A percentile compares a stretch with the other conserved stretches of the same genome.
These are phyloP conservation scores for Sisymbrium irio DNA, from an alignment of 345 rosid genomes.

Conservation along the genomic window DNA sequence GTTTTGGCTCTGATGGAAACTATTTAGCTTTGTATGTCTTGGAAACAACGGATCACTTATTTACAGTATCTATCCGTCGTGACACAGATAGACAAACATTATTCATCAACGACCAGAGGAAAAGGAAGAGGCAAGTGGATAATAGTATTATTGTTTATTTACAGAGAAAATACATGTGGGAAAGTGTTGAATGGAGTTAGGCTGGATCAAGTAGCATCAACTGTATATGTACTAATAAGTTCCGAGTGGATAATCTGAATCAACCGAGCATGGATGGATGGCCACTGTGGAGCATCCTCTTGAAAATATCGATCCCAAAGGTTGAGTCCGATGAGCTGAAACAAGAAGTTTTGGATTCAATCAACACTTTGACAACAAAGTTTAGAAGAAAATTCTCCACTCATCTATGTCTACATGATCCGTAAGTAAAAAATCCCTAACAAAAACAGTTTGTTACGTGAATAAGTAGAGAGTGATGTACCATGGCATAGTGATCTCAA, in stretches of 20 bases:
- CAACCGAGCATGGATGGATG: slow-evolving; percentile 93
- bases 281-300: slow-evolving; percentile 93
- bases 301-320: slow-evolving; percentile 90
- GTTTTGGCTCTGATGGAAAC: no score
- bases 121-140: background rate
- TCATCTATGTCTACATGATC: background rate
- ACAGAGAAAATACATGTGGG: slow-evolving; percentile 6
- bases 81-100: background rate
- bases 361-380: background rate
- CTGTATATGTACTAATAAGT: slow-evolving; percentile 3
- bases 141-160: background rate
- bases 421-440: no score
- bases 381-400: background rate
- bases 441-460: slow-evolving; percentile 10
- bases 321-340: slow-evolving; percentile 94
- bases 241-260: slow-evolving; percentile 17
- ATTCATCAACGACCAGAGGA: background rate
- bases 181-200: background rate
- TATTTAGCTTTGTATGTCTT: no score
- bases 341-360: slow-evolving; percentile 15
- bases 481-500: slow-evolving; percentile 86
- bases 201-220: slow-evolving; percentile 7
- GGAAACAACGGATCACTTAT: background rate
- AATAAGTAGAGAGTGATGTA: slow-evolving; percentile 30
- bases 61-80: background rate